These are phyloP conservation scores for Fagopyrum tataricum DNA, from an alignment of 148 eudicot genomes.

Conservation along the genomic window DNA sequence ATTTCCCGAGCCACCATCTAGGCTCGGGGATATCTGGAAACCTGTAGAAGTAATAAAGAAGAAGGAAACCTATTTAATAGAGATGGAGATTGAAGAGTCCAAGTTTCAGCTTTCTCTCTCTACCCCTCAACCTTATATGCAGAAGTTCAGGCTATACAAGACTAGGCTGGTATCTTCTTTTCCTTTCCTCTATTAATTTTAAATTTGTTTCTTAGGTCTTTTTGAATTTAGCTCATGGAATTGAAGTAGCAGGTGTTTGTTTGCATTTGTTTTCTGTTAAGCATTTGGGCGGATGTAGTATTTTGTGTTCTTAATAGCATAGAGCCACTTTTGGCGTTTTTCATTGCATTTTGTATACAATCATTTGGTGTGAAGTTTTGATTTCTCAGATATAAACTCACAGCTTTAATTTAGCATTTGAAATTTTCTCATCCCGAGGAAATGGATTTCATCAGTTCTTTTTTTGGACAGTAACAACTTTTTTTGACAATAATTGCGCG, in stretches of 20 bases:
- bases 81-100: slow-evolving; percentile 24
- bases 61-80: slow-evolving; percentile 19
- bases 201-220: not conserved
- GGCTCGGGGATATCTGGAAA: slow-evolving; percentile 56
- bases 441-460: not conserved
- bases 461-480: not conserved
- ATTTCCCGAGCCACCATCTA: slow-evolving; percentile 49
- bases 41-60: not conserved
- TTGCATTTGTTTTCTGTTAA: not conserved
- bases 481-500: not conserved
- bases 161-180: slow-evolving; percentile 61
- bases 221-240: not conserved
- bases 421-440: not conserved
- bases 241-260: not conserved
- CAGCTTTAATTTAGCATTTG: not conserved
- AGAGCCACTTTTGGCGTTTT: not conserved
- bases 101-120: slow-evolving; percentile 25
- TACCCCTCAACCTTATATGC: slow-evolving; percentile 44
- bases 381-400: slow-evolving; percentile 3
- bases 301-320: not conserved
- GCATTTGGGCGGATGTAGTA: not conserved
- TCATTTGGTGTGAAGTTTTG: not conserved
- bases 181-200: not conserved
- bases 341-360: not conserved
- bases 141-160: slow-evolving; percentile 77